These are phyloP conservation scores for Sporobolomyces roseus DNA, from an alignment of 768 basidiomycete species.

Conservation along the genomic window DNA sequence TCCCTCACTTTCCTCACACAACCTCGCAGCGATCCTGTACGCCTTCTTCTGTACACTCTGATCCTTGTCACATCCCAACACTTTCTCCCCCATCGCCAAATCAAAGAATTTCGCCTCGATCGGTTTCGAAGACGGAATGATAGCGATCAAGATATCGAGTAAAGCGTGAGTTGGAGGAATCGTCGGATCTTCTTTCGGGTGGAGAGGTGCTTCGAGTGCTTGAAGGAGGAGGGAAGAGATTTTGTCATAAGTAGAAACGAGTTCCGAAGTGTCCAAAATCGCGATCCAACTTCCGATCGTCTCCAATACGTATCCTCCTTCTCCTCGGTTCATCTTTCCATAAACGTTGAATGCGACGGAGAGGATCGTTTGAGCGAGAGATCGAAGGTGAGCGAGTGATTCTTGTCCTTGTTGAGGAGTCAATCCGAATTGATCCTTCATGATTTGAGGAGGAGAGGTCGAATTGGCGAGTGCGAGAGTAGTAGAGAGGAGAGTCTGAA, in stretches of 20 bases:
- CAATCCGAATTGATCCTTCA: slow-evolving; percentile 53
- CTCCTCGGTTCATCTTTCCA: slow-evolving; percentile 65
- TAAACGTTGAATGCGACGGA: slow-evolving; percentile 97
- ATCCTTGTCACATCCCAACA: slow-evolving; percentile 68
- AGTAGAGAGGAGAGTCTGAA: slow-evolving; percentile 77
- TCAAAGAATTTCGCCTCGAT: slow-evolving; percentile 32
- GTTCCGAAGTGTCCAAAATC: slow-evolving; percentile 65
- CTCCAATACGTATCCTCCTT: slow-evolving; percentile 70
- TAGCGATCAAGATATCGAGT: slow-evolving; percentile 74
- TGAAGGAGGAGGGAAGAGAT: slow-evolving; percentile 67
- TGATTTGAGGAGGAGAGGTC: slow-evolving; percentile 49
- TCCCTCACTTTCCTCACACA: slow-evolving; percentile 56
- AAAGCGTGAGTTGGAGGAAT: slow-evolving; percentile 57
- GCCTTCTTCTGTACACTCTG: slow-evolving; percentile 91
- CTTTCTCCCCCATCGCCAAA: slow-evolving; percentile 56
- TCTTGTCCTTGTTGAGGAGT: slow-evolving; percentile 60
- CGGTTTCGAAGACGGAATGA: slow-evolving; percentile 48
- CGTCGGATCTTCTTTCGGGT: slow-evolving; percentile 40
- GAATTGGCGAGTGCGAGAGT: slow-evolving; percentile 60
- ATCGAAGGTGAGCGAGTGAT: slow-evolving; percentile 68
- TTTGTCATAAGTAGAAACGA: slow-evolving; percentile 74
- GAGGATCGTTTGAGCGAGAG: slow-evolving; percentile 85
- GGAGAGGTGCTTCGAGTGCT: slow-evolving; percentile 53
- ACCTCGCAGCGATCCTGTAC: slow-evolving; percentile 76
- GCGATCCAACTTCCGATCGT: slow-evolving; percentile 81